Evolutionary conservation across 2,329 filamentous ascomycete genomes (phyloP).

Genomic region (Orbilia quercus): DNA sequence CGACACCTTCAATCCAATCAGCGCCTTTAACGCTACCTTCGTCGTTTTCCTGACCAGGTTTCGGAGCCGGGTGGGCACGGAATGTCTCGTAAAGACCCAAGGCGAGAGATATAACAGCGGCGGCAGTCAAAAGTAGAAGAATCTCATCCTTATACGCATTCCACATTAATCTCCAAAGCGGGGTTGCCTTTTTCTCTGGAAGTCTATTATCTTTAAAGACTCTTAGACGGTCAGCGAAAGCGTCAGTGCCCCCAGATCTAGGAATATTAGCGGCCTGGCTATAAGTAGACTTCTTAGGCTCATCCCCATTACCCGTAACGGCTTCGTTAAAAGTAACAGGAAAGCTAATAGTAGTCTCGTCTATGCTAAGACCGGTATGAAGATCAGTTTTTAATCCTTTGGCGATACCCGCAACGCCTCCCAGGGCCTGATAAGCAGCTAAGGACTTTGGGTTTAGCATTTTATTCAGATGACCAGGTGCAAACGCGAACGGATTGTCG

Average conservation of each 20-base stretch:
- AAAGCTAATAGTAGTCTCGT: constrained; percentile 67
- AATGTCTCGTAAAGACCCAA: constrained; percentile 77
- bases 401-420: constrained; percentile 69
- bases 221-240: constrained; percentile 69
- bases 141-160: constrained; percentile 79
- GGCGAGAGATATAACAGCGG: constrained; percentile 75
- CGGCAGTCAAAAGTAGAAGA: constrained; percentile 75
- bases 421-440: constrained; percentile 67
- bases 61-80: constrained; percentile 57
- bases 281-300: constrained; percentile 57
- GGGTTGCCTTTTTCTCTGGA: constrained; percentile 73
- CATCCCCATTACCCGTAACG: constrained; percentile 60
- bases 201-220: constrained; percentile 72
- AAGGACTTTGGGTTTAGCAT: constrained; percentile 68
- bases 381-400: constrained; percentile 67
- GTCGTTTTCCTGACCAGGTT: constrained; percentile 66
- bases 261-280: constrained; percentile 41
- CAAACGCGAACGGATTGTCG: constrained; percentile 68
- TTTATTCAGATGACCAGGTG: constrained; percentile 68
- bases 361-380: constrained; percentile 66
- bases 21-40: constrained; percentile 63
- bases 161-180: constrained; percentile 73
- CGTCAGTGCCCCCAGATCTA: constrained; percentile 11
- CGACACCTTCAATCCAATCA: constrained; percentile 84
- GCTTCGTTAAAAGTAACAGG: constrained; percentile 67